Conservation (phyloP, 228 moss, liverwort and hornwort genomes). For the Sphagnum fallax region DNA sequence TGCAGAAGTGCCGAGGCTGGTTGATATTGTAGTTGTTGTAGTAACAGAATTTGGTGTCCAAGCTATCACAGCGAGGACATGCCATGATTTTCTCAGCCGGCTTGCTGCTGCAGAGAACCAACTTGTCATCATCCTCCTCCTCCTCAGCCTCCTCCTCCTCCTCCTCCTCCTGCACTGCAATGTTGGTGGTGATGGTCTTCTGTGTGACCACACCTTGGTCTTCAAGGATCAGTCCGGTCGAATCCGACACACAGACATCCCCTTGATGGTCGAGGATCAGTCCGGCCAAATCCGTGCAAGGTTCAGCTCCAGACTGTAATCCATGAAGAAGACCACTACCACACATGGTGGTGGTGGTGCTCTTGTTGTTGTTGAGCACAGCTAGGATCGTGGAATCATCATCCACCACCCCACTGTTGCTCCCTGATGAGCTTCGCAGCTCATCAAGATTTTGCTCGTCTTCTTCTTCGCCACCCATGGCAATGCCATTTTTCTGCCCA, state of each 20-base stretch:
- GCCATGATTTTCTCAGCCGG: conserved; percentile 33
- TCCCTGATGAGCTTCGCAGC: background rate
- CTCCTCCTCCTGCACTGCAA: conserved; percentile 18
- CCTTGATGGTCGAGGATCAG: no score
- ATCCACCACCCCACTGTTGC: conserved; percentile 7
- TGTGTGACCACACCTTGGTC: conserved; percentile 26
- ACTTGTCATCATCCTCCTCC: conserved; percentile 13
- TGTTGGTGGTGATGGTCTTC: conserved; percentile 14
- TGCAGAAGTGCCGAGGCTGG: conserved; percentile 58
- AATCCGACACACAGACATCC: no score
- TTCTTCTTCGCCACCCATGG: no score
- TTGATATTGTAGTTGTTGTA: conserved; percentile 55
- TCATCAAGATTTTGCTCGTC: background rate
- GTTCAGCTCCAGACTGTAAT: no score
- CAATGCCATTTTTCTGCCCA: no score
- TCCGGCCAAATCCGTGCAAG: no score
- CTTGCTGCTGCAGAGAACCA: conserved; percentile 11
- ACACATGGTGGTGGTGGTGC: no score
- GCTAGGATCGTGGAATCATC: conserved; percentile 1
- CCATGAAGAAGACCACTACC: no score
- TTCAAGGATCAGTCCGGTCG: no score
- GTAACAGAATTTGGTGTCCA: conserved; percentile 50
- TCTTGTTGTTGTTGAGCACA: no score
- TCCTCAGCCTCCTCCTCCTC: conserved; percentile 21
- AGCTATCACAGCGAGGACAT: conserved; percentile 34